Evolutionary conservation across 148 eudicot genomes (phyloP).

Genomic region (Oxyria digyna): DNA sequence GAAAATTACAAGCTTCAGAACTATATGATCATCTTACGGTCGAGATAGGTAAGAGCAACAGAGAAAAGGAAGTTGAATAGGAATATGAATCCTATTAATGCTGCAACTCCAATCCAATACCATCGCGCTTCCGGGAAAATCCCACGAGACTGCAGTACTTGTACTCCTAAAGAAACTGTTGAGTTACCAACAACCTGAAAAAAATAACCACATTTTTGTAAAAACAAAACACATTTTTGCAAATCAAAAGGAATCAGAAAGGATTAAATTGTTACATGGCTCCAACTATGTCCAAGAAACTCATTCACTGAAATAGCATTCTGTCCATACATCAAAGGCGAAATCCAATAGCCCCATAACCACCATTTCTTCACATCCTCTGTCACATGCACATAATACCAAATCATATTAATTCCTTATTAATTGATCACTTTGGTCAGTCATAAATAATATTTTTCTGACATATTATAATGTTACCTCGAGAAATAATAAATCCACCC

Average conservation of each 20-base stretch:
- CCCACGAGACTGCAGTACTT: conserved; percentile 19
- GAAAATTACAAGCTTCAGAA: not conserved
- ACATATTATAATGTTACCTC: conserved; percentile 25
- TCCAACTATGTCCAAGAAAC: conserved; percentile 36
- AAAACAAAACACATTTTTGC: not conserved
- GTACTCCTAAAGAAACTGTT: conserved; percentile 25
- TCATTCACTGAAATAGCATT: conserved; percentile 38
- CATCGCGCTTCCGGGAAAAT: conserved; percentile 21
- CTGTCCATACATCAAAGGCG: conserved; percentile 39
- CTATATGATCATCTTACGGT: conserved; percentile 9
- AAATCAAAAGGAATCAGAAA: too few species aligned
- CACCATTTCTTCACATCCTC: conserved; percentile 34
- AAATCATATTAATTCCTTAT: too few species aligned
- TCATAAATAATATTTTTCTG: too few species aligned
- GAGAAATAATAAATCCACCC: conserved; percentile 69
- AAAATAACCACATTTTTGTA: not conserved
- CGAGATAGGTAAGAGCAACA: conserved; percentile 22
- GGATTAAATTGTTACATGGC: conserved; percentile 16
- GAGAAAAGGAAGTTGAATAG: conserved; percentile 28
- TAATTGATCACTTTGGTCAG: too few species aligned
- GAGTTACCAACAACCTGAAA: conserved; percentile 11
- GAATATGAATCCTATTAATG: conserved; percentile 22
- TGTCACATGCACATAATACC: conserved; percentile 2
- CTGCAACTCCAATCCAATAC: conserved; percentile 44
- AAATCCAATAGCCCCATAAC: conserved; percentile 47